A percentile compares a stretch with the other conserved stretches of the same genome.
These are phyloP conservation scores for Termitomyces sp. DNA, from an alignment of 768 basidiomycete species.

Conservation along the genomic window DNA sequence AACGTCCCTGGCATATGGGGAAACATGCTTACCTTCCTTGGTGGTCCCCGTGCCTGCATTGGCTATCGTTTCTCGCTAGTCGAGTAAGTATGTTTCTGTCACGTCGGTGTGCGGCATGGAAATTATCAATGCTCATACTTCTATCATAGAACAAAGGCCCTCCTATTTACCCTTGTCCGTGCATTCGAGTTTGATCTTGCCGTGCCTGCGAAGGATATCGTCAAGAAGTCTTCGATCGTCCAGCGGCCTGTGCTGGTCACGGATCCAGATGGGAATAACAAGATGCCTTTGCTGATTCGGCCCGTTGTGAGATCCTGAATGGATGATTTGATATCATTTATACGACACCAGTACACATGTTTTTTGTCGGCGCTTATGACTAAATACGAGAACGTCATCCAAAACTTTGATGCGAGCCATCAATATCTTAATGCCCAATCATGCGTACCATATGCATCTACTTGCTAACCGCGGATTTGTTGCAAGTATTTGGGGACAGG, in stretches of 20 bases:
- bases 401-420: not conserved
- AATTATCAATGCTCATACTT: slow-evolving; percentile 13
- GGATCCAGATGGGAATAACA: slow-evolving; percentile 31
- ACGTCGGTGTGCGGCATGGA: not conserved
- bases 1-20: slow-evolving; percentile 57
- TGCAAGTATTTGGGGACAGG: not conserved
- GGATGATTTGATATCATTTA: not conserved
- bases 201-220: slow-evolving; percentile 38
- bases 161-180: slow-evolving; percentile 43
- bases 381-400: not conserved
- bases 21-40: slow-evolving; percentile 55
- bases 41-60: slow-evolving; percentile 64
- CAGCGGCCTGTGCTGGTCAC: slow-evolving; percentile 38
- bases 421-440: no score
- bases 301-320: slow-evolving; percentile 9
- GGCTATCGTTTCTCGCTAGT: slow-evolving; percentile 59
- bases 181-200: slow-evolving; percentile 51
- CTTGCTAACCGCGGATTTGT: not conserved
- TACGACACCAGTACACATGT: not conserved
- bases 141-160: slow-evolving; percentile 24
- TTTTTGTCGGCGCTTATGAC: not conserved
- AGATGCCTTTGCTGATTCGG: slow-evolving; percentile 38
- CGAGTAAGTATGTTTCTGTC: slow-evolving; percentile 31
- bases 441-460: not conserved
- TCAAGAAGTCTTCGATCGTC: slow-evolving; percentile 32